phyloP scores from a whole-genome alignment of 2,329 filamentous ascomycete species.

The Monosporascus cannonballus region DNA sequence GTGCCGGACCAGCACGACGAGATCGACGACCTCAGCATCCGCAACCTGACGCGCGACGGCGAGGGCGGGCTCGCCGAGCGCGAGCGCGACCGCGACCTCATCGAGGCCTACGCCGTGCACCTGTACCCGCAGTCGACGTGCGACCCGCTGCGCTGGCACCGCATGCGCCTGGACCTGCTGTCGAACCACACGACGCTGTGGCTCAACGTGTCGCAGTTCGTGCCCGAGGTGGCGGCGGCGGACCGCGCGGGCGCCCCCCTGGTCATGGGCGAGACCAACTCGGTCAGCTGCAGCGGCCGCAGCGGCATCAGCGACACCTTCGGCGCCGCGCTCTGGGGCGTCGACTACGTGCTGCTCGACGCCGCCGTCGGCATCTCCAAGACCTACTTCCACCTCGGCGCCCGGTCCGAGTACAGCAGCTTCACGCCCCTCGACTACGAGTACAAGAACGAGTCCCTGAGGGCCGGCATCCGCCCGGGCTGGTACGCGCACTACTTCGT shows the following conservation, averaged over 20 bases:
- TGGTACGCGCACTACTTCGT: slow-evolving; percentile 32
- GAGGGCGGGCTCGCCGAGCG: slow-evolving; percentile 15
- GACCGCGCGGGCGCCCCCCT: slow-evolving; percentile 28
- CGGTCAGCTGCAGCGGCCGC: slow-evolving; percentile 30
- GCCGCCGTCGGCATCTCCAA: slow-evolving; percentile 28
- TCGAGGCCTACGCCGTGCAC: slow-evolving; percentile 28
- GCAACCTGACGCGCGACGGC: slow-evolving; percentile 22
- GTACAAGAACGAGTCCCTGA: slow-evolving; percentile 25
- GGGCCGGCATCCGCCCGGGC: slow-evolving; percentile 21
- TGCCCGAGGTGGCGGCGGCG: slow-evolving; percentile 28
- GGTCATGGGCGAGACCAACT: slow-evolving; percentile 43
- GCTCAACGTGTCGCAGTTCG: slow-evolving; percentile 28
- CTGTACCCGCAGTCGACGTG: slow-evolving; percentile 32
- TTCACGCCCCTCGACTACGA: slow-evolving; percentile 25
- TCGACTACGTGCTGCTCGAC: slow-evolving; percentile 36
- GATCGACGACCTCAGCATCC: slow-evolving; percentile 29
- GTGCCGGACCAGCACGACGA: slow-evolving; percentile 31
- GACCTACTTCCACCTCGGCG: slow-evolving; percentile 39
- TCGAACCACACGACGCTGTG: slow-evolving; percentile 28
- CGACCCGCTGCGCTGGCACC: slow-evolving; percentile 25
- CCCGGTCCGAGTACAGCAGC: slow-evolving; percentile 26
- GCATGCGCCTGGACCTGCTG: slow-evolving; percentile 27
- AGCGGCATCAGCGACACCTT: slow-evolving; percentile 39
- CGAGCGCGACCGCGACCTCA: slow-evolving; percentile 24
- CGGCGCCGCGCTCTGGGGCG: slow-evolving; percentile 42